Conservation (phyloP, 306 rosid genomes). For the Gastrolobium villosum region DNA sequence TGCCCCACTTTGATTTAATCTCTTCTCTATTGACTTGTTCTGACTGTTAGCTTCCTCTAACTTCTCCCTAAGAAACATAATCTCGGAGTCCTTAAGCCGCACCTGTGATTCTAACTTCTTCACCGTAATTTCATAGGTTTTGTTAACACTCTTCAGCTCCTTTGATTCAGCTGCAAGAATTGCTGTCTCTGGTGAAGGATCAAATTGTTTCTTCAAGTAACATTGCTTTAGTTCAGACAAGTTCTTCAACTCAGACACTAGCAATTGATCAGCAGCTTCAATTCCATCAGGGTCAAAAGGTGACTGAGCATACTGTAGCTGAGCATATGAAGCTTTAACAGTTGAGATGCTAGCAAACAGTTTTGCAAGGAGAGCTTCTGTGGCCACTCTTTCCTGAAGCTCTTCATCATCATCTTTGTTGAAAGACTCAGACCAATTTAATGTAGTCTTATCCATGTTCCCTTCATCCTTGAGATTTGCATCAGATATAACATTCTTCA, state of each 20-base stretch:
- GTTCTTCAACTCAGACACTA: slow-evolving; percentile 70
- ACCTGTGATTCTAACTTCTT: slow-evolving; percentile 84
- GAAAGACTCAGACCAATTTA: slow-evolving; percentile 47
- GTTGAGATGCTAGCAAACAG: slow-evolving; percentile 77
- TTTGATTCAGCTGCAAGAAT: slow-evolving; percentile 72
- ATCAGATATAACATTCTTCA: slow-evolving; percentile 58
- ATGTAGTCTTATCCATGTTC: slow-evolving; percentile 41
- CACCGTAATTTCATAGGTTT: slow-evolving; percentile 65
- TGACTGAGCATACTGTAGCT: slow-evolving; percentile 74
- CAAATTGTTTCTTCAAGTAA: slow-evolving; percentile 78
- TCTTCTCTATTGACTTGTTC: slow-evolving; percentile 70
- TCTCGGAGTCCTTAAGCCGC: slow-evolving; percentile 81
- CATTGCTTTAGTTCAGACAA: slow-evolving; percentile 88
- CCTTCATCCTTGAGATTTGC: slow-evolving; percentile 53
- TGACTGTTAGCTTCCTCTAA: slow-evolving; percentile 67
- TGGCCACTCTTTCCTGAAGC: slow-evolving; percentile 64
- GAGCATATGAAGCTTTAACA: slow-evolving; percentile 85
- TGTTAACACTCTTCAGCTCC: slow-evolving; percentile 79
- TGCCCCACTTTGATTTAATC: slow-evolving; percentile 73
- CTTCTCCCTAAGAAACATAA: slow-evolving; percentile 76
- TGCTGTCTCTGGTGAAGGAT: slow-evolving; percentile 66
- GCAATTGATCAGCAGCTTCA: slow-evolving; percentile 67
- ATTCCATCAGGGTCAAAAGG: slow-evolving; percentile 89
- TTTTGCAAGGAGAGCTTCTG: slow-evolving; percentile 77
- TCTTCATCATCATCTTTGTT: slow-evolving; percentile 60